phyloP scores from a whole-genome alignment of 2,329 filamentous ascomycete species.

The Shiraia sp. region DNA sequence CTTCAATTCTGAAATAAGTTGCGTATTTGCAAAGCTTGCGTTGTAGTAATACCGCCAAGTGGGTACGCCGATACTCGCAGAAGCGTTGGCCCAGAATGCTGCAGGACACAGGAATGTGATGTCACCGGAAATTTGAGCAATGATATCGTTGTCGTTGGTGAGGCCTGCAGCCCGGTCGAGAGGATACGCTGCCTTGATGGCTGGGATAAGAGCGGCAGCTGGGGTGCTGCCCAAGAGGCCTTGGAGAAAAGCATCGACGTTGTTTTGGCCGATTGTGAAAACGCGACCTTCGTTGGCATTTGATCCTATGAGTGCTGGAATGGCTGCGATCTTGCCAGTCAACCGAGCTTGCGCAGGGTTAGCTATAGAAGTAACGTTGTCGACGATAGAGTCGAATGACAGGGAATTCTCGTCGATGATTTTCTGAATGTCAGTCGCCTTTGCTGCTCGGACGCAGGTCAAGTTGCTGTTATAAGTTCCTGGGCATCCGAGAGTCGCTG shows the following conservation, averaged over 20 bases:
- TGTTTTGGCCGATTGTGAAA: conserved; percentile 20
- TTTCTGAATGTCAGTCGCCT: conserved; percentile 19
- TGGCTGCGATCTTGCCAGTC: conserved; percentile 25
- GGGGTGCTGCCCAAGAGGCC: conserved; percentile 10
- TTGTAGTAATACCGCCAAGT: conserved; percentile 38
- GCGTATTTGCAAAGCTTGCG: conserved; percentile 31
- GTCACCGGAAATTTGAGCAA: conserved; percentile 22
- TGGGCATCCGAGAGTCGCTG: conserved; percentile 24
- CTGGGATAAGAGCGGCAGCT: conserved; percentile 15
- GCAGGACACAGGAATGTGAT: conserved; percentile 22
- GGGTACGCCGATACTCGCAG: conserved; percentile 22
- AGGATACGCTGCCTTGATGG: conserved; percentile 27
- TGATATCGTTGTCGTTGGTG: conserved; percentile 18
- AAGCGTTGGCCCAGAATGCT: conserved; percentile 28
- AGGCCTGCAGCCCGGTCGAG: conserved; percentile 14
- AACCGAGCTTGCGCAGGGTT: conserved; percentile 21
- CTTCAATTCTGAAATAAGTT: conserved; percentile 9
- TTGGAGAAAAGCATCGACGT: conserved; percentile 21
- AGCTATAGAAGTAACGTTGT: conserved; percentile 26
- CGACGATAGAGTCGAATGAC: conserved; percentile 20
- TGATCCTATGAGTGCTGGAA: conserved; percentile 31
- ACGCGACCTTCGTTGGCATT: conserved; percentile 33
- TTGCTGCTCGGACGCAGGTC: conserved; percentile 26
- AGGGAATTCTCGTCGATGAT: conserved; percentile 23
- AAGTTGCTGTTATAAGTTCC: conserved; percentile 18